These are phyloP conservation scores for Beverwykella pulmonaria DNA, from an alignment of 495 filamentous ascomycete genomes.

Conservation along the genomic window DNA sequence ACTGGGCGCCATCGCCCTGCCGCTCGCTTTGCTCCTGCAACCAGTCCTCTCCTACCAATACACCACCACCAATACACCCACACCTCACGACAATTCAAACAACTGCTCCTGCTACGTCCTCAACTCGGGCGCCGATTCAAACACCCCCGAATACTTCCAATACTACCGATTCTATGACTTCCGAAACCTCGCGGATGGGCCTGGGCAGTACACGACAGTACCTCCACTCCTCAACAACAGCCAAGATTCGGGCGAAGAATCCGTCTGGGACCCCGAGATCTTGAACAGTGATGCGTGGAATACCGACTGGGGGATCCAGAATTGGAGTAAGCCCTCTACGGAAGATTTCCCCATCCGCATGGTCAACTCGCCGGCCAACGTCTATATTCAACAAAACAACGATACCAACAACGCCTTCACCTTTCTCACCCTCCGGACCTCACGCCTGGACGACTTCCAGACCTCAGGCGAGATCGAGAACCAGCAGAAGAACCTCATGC, in stretches of 20 bases:
- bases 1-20: constrained; percentile 12
- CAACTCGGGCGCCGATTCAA: constrained; percentile 19
- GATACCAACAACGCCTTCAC: constrained; percentile 46
- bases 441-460: constrained; percentile 58
- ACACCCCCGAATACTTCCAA: constrained; percentile 55
- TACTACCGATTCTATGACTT: constrained; percentile 72
- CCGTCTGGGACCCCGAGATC: constrained; percentile 48
- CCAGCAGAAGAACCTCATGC: constrained; percentile 56
- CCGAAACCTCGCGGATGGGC: constrained; percentile 50
- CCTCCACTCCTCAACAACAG: constrained; percentile 21
- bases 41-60: constrained; percentile 16
- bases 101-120: constrained; percentile 36
- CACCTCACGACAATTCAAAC: constrained; percentile 20
- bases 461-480: constrained; percentile 68
- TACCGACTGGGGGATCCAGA: constrained; percentile 61
- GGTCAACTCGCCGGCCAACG: constrained; percentile 66
- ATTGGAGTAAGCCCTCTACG: constrained; percentile 58
- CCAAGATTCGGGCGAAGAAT: constrained; percentile 25
- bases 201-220: constrained; percentile 43
- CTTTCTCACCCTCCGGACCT: constrained; percentile 65
- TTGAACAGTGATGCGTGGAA: constrained; percentile 45
- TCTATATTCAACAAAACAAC: constrained; percentile 56
- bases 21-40: constrained; percentile 21
- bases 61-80: constrained; percentile 11
- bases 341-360: constrained; percentile 53